Base-by-base conservation (phyloP, 108 stramenopile species). In the Ochromonas danica region DNA sequence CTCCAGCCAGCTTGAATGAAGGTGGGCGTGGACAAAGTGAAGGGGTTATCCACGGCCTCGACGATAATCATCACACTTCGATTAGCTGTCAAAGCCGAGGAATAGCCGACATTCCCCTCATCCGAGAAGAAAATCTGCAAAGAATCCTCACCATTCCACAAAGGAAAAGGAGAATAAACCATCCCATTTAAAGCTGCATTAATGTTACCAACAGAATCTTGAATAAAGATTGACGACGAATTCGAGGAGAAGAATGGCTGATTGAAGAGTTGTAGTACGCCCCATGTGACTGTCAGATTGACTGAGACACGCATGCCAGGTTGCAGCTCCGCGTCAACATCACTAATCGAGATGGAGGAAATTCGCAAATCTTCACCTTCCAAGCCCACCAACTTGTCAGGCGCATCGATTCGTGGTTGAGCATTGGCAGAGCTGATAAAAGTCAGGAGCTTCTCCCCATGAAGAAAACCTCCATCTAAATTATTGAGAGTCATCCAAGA, bases 401-500 rank as follows among this genome's bases (percentile, higher is more conserved):
- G 45, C 22, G 45, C 6, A n/a, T 85, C 83, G 17, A 83, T 62
- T 36, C 33, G 27, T 14, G 87, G 82, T 71, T 78, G 61, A 39
- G 77, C 78, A 42, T 86, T 86, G 31, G 62, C 39, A 25, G 85
- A 83, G 42, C 84, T 83, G 0, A 88, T 84, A 75, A 84, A 31
- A 0, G 84, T 83, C 61, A 88, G 38, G 39, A 86, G 79, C 51
- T 42, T 81, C 63, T 57, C 86, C 43, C 30, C 84, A 60, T 85
- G 83, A 38, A 40, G 1, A 67, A 84, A 86, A 1, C 39, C 81
- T 1, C 70, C 80, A 3, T 61, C 79, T 14, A 84, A 31, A 33
- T 71, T 61, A 65, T 86, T 86, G 3, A 86, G 81, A 45, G 70
- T 60, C n/a, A 67, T 82, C 85, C 85, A 86, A 28, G 42, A 42